Evolutionary conservation across 306 rosid genomes (phyloP).

Genomic region (Psophocarpus tetragonolobus): DNA sequence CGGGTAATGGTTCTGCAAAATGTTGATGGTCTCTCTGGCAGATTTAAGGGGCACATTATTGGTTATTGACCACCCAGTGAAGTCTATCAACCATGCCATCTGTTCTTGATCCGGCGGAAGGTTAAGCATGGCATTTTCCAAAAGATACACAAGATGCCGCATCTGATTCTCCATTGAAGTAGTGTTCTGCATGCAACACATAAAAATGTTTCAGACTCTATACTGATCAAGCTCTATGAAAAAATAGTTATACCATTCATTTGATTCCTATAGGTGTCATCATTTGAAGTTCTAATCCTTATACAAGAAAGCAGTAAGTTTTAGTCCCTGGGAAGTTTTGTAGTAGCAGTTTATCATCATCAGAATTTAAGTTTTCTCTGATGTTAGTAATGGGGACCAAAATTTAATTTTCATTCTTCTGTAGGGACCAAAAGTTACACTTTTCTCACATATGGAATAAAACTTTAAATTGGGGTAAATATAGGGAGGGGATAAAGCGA

Average conservation of each 20-base stretch:
- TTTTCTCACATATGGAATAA: not conserved
- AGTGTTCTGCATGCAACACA: conserved; percentile 68
- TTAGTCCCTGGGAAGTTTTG: not conserved
- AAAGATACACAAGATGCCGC: conserved; percentile 71
- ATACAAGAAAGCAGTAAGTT: not conserved
- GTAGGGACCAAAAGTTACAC: not conserved
- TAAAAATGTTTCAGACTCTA: conserved; percentile 30
- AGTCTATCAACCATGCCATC: conserved; percentile 65
- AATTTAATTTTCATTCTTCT: too few relatives aligned
- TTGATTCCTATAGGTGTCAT: not conserved
- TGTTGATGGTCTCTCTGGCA: conserved; percentile 44
- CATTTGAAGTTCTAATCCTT: not conserved
- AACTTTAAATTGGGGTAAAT: not conserved
- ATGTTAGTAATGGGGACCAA: not conserved
- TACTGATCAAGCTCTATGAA: not conserved
- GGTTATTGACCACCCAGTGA: conserved; percentile 50
- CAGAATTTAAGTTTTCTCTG: not conserved
- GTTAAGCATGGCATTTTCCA: conserved; percentile 70
- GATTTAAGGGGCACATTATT: conserved; percentile 45
- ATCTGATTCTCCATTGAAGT: conserved; percentile 73
- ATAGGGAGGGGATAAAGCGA: not conserved
- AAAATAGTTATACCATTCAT: not conserved
- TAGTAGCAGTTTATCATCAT: not conserved
- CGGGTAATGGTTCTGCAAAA: conserved; percentile 49
- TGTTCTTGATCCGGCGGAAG: conserved; percentile 70